Evolutionary conservation across 2,329 filamentous ascomycete species (phyloP).

Genomic region (Pestalotiopsis sp.): DNA sequence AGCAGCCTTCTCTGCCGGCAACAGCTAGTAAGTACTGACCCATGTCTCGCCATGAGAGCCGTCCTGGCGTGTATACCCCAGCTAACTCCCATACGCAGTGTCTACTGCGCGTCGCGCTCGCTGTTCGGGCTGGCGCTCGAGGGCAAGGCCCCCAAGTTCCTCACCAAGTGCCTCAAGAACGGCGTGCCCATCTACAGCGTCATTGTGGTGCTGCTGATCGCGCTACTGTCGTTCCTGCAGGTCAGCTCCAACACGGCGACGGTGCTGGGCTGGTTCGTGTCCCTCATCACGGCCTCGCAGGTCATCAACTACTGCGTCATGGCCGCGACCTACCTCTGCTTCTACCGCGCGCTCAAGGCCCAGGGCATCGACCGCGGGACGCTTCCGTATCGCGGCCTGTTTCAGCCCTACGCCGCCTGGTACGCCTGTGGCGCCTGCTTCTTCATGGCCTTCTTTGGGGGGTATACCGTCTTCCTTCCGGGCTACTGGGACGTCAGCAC

Average conservation of each 20-base stretch:
- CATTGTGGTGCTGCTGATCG: constrained; percentile 64
- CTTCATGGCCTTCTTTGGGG: constrained; percentile 74
- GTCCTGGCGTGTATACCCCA: neutral
- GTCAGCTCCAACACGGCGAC: constrained; percentile 66
- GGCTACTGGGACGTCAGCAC: constrained; percentile 67
- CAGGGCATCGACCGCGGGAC: constrained; percentile 70
- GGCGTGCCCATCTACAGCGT: constrained; percentile 80
- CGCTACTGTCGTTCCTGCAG: constrained; percentile 74
- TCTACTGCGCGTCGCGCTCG: constrained; percentile 70
- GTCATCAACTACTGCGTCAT: constrained; percentile 74
- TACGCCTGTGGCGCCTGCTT: constrained; percentile 65
- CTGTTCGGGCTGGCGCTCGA: constrained; percentile 71
- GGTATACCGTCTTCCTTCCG: constrained; percentile 76
- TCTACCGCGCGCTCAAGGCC: constrained; percentile 67
- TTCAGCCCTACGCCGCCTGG: constrained; percentile 74
- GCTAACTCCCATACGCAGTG: constrained; percentile 20
- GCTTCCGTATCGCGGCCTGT: constrained; percentile 70
- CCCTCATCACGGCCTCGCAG: constrained; percentile 70
- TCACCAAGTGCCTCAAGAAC: constrained; percentile 61
- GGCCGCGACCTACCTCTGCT: constrained; percentile 72
- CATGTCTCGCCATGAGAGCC: too few species aligned
- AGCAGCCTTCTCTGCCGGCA: constrained; percentile 68
- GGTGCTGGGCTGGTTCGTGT: constrained; percentile 75
- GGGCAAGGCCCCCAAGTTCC: constrained; percentile 63
- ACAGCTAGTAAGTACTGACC: constrained; percentile 50